Percentiles rank a stretch among this genome's conserved stretches.
Conservation (phyloP, 169 alveolate species). For the Eimeria praecox region DNA sequence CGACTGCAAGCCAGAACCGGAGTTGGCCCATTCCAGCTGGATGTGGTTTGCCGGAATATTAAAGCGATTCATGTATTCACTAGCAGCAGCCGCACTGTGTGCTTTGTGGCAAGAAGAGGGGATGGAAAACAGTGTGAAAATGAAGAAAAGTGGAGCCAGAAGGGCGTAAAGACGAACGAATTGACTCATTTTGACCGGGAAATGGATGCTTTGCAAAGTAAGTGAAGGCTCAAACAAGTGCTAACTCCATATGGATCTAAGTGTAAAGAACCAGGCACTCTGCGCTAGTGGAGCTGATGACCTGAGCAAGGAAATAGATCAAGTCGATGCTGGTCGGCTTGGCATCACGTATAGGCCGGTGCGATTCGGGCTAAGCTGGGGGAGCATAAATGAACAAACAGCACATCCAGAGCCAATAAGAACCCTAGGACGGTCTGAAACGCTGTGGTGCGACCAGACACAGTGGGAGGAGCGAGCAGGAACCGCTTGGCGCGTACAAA, state of each 20-base stretch:
- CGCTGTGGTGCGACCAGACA: neutral
- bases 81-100: constrained; percentile 17
- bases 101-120: neutral
- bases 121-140: constrained; percentile 5
- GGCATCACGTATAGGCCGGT: neutral
- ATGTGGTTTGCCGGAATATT: constrained; percentile 75
- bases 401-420: neutral
- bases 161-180: neutral
- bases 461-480: neutral
- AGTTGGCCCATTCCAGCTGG: constrained; percentile 70
- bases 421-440: neutral
- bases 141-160: constrained; percentile 22
- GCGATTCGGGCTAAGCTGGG: neutral
- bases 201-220: neutral
- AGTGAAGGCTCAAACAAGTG: neutral
- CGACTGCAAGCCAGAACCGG: constrained; percentile 35
- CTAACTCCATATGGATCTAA: constrained; percentile 29
- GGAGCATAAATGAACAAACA: neutral
- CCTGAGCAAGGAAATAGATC: neutral
- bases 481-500: neutral
- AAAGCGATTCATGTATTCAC: constrained; percentile 77
- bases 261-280: neutral
- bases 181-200: constrained; percentile 31
- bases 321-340: neutral
- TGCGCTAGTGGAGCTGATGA: neutral